Base-by-base conservation (phyloP, 108 stramenopile species). In the Skeletonema menzelii region DNA sequence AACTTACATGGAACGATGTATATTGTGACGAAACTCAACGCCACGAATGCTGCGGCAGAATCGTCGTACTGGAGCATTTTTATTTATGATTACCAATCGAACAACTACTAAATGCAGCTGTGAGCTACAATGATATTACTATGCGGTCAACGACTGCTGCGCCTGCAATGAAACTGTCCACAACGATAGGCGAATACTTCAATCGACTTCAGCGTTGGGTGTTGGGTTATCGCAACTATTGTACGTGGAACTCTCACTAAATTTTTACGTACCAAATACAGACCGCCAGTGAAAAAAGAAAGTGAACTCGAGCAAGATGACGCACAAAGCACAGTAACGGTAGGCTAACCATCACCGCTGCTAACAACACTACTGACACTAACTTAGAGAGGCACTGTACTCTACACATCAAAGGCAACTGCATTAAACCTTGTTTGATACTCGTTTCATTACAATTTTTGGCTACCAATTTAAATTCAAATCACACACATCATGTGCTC, bases 41-140 rank as follows among this genome's bases (percentile, higher is more conserved):
- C 88, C 69, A 97, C 92, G 82, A 95, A 97, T 63, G 96, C 95
- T 70, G 95, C 96, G 31, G 93, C 97, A 15, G 90, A 89, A 70
- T 97, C 92, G 75, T 97, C 97, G 83, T 97, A 97, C 65, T 97
- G 92, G 34, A 97, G 85, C 92, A 93, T 93, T 44, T 44, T 72
- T 61, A 28, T 42, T 11, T 42, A 4, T n/a, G 40, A 42, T n/a
- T 42, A 42, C 5, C 15, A n/a, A 42, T 4, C 4, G 15, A 42
- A 42, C n/a, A n/a, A n/a, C n/a, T n/a, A n/a, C 14, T 42, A n/a
- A 42, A 42, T 42, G 11, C 15, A 42, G 40, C 15, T n/a, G 3
- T 4, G 40, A 15, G 40, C n/a, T 42, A 0, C 0, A n/a, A 3
- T 42, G 14, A 15, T 42, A 42, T n/a, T 42, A 15, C 40, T 42